These are phyloP conservation scores for Flammula alnicola DNA, from an alignment of 1,284 basidiomycete species.

Conservation along the genomic window DNA sequence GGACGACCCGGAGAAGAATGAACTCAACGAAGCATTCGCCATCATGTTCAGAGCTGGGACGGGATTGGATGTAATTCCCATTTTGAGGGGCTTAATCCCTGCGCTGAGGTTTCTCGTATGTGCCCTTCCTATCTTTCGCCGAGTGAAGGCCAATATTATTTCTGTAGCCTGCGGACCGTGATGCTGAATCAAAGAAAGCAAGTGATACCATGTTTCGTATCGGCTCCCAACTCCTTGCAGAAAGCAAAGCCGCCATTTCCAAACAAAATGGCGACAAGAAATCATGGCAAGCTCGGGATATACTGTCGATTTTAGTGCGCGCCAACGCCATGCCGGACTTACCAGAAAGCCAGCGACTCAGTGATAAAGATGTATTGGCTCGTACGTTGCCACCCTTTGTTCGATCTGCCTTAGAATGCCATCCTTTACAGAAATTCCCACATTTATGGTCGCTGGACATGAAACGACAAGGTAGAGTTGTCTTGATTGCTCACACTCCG, in stretches of 20 bases:
- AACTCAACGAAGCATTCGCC: constrained; percentile 51
- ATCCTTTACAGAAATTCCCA: constrained; percentile 53
- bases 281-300: constrained; percentile 42
- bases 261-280: constrained; percentile 19
- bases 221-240: constrained; percentile 46
- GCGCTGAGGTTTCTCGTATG: constrained; percentile 46
- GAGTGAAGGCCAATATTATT: no score
- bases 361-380: constrained; percentile 74
- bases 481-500: no score
- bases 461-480: constrained; percentile 84
- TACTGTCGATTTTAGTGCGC: constrained; percentile 61
- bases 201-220: constrained; percentile 40
- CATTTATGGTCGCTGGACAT: constrained; percentile 73
- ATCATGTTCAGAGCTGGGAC: constrained; percentile 38
- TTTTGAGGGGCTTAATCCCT: constrained; percentile 42
- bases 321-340: constrained; percentile 69
- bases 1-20: constrained; percentile 37
- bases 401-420: neutral
- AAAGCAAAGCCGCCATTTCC: constrained; percentile 42
- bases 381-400: constrained; percentile 67
- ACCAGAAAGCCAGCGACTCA: constrained; percentile 61
- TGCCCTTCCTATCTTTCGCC: no score
- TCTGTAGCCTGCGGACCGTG: constrained; percentile 30
- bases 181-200: constrained; percentile 28
- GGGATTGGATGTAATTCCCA: constrained; percentile 28